Evolutionary conservation across 1,284 basidiomycete species (phyloP), one percentile per base, ranked within the genome.

Genomic region (Cryptococcus neoformans): DNA sequence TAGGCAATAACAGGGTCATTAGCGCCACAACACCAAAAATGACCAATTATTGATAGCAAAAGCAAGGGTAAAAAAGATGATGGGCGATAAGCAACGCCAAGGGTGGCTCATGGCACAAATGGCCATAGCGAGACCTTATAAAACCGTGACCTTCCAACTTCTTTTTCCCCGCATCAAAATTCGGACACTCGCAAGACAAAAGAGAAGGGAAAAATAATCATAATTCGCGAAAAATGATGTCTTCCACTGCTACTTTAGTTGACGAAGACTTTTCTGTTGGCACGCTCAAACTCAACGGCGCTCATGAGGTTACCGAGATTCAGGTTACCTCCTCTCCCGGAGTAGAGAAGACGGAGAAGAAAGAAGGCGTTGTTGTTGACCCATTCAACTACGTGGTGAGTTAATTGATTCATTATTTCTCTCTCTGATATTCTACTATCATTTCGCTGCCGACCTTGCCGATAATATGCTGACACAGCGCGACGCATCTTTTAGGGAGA

Each of bases 301-400:
- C 36, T 36, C 35, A 17, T n/a, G 14, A 36, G 34, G 46, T 38
- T n/a, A 39, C 44, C 34, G 17, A 47, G 36, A 28, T 36, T 21
- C 21, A 21, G 21, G 21, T 21, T 21, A 21, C 21, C 21, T 21
- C 21, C 21, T 21, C 21, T 21, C 21, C 53, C 44, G 38, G 48
- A 39, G 36, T 44, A 16, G 40, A 16, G 38, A 42, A 21, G 21
- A 41, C 5, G 56, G 55, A 10, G 59, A 49, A 45, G 21, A 41
- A 53, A 28, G 54, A 53, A 6, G 45, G 51, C 39, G n/a, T 70
- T 21, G 49, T 14, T 36, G 72, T 74, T n/a, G 69, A 74, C 56
- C 72, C 72, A 9, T 74, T 66, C 67, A 70, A 74, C 61, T 74
- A 72, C 47, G 72, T 72, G 59, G 69, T 72, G 54, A 62, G 69